Evolutionary conservation across 2,329 filamentous ascomycete genomes (phyloP).

Genomic region (Sporothrix inflata): DNA sequence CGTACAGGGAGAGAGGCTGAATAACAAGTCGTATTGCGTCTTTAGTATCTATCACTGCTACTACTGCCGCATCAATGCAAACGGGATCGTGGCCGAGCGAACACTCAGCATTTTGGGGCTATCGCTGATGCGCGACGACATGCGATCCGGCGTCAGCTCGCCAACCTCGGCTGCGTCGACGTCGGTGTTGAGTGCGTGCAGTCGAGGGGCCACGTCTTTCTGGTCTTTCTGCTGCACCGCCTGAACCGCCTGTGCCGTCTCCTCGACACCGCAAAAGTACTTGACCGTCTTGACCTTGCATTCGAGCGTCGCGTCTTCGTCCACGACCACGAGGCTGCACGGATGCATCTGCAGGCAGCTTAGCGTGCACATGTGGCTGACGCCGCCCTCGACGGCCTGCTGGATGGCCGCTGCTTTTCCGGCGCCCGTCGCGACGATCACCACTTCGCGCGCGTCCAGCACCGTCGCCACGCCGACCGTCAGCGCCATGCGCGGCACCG

Average conservation of each 20-base stretch:
- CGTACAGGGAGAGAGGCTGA: not conserved
- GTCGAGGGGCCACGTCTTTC: not conserved
- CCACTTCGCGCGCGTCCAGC: slow-evolving; percentile 72
- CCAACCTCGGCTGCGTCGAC: not conserved
- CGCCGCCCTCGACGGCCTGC: slow-evolving; percentile 70
- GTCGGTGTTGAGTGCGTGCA: slow-evolving; percentile 8
- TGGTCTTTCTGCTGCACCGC: not conserved
- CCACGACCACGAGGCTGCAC: slow-evolving; percentile 72
- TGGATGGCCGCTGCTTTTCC: slow-evolving; percentile 73
- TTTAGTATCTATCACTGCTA: not conserved
- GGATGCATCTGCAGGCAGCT: slow-evolving; percentile 73
- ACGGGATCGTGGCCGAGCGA: slow-evolving; percentile 26
- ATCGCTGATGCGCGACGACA: slow-evolving; percentile 29
- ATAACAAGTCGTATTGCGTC: not conserved
- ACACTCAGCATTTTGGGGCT: slow-evolving; percentile 22
- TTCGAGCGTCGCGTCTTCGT: slow-evolving; percentile 69
- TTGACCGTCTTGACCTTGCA: slow-evolving; percentile 66
- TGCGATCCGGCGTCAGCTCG: slow-evolving; percentile 29
- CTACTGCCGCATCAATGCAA: slow-evolving; percentile 20
- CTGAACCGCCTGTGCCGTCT: not conserved
- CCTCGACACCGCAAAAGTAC: slow-evolving; percentile 64
- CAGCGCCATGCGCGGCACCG: slow-evolving; percentile 71
- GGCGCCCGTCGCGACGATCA: slow-evolving; percentile 72
- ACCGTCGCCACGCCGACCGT: slow-evolving; percentile 60
- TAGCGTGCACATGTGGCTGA: slow-evolving; percentile 81